Evolutionary conservation across 768 basidiomycete species (phyloP).

Genomic region (Paxillus involutus): DNA sequence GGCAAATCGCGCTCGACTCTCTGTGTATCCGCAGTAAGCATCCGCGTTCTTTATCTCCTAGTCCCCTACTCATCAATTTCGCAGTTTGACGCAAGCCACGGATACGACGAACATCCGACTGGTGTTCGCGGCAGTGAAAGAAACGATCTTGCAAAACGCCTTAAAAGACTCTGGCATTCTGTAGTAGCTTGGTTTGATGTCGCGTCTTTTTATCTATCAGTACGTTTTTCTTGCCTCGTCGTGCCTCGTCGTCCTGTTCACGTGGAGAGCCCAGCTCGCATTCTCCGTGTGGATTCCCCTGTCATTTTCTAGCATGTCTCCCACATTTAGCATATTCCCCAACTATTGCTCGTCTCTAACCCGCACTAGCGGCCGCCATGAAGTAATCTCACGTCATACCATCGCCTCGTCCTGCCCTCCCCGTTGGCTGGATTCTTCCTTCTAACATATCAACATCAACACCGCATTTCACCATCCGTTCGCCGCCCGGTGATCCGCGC

Average conservation of each 20-base stretch:
- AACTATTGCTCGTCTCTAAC: conserved; percentile 16
- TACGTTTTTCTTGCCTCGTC: conserved; percentile 5
- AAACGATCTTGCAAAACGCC: conserved; percentile 91
- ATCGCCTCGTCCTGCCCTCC: not conserved
- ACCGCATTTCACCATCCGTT: not conserved
- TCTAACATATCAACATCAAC: not conserved
- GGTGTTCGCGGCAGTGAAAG: conserved; percentile 87
- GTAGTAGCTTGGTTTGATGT: conserved; percentile 24
- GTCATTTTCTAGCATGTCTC: conserved; percentile 22
- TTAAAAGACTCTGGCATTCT: conserved; percentile 85
- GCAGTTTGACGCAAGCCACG: conserved; percentile 82
- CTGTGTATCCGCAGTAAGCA: conserved; percentile 88
- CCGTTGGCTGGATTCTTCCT: not conserved
- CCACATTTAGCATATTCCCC: conserved; percentile 28
- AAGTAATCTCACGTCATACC: not conserved
- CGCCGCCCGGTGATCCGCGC: not conserved
- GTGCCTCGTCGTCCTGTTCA: not conserved
- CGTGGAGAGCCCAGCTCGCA: conserved; percentile 19
- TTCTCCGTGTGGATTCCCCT: conserved; percentile 33
- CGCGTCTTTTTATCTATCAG: conserved; percentile 27
- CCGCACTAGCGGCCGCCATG: not conserved
- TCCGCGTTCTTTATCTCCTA: not conserved
- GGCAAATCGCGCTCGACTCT: conserved; percentile 78
- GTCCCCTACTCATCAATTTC: not conserved
- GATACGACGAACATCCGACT: conserved; percentile 82